Percentiles rank a stretch among this genome's conserved stretches.
phyloP scores from a whole-genome alignment of 768 basidiomycete genomes.

The Mrakia blollopis region DNA sequence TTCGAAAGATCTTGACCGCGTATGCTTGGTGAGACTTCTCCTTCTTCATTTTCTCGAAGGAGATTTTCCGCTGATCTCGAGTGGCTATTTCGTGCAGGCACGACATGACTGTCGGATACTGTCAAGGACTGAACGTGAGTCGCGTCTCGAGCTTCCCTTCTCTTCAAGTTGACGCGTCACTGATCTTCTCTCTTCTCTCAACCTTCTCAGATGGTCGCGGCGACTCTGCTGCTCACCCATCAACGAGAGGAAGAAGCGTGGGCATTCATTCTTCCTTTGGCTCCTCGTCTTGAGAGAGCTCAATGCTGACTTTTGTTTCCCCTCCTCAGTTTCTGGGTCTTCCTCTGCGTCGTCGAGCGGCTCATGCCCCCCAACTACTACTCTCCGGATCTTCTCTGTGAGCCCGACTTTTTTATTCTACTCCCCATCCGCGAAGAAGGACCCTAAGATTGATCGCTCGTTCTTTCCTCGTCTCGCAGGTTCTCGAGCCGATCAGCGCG shows the following conservation, averaged over 20 bases:
- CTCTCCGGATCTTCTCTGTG: conserved; percentile 80
- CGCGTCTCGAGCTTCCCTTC: no score
- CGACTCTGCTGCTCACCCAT: conserved; percentile 84
- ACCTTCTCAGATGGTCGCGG: conserved; percentile 59
- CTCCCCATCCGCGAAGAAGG: no score
- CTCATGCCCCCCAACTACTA: conserved; percentile 77
- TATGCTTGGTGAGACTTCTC: conserved; percentile 91
- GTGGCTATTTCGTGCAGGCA: conserved; percentile 58
- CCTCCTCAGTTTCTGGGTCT: conserved; percentile 25
- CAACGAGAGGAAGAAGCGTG: conserved; percentile 60
- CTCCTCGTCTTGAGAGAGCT: not conserved
- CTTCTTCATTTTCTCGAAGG: no score
- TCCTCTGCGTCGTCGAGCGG: conserved; percentile 29
- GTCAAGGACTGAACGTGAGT: conserved; percentile 52
- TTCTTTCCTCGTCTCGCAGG: conserved; percentile 5
- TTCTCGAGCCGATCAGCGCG: conserved; percentile 87
- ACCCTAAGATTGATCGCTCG: not conserved
- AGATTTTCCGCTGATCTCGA: no score
- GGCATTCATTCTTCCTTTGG: not conserved
- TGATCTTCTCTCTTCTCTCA: conserved; percentile 55
- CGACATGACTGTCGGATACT: conserved; percentile 88
- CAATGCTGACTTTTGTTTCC: not conserved
- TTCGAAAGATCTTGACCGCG: conserved; percentile 80
- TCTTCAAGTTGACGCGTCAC: not conserved
- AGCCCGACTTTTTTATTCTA: not conserved